Evolutionary conservation across 768 basidiomycete species (phyloP).

Genomic region (Leucocoprinus sp.): DNA sequence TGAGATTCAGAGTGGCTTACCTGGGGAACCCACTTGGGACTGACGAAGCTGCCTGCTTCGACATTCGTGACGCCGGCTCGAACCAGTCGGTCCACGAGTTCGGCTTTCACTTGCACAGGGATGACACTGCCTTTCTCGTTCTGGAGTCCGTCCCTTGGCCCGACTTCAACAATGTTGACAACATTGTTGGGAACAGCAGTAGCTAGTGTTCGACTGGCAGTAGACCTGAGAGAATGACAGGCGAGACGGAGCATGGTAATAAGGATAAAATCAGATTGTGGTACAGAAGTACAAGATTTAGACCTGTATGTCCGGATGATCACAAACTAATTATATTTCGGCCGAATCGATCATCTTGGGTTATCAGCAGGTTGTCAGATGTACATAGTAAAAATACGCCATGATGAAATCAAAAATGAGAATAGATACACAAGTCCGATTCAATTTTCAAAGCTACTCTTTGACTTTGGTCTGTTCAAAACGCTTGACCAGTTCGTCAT

Average conservation of each 20-base stretch:
- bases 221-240: not conserved
- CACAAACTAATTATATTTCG: not conserved
- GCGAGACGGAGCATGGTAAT: conserved; percentile 5
- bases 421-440: not conserved
- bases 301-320: no score
- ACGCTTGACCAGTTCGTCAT: conserved; percentile 1
- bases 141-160: conserved; percentile 87
- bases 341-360: not conserved
- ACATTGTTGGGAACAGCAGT: conserved; percentile 22
- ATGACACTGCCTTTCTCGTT: conserved; percentile 69
- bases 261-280: no score
- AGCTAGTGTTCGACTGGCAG: conserved; percentile 1
- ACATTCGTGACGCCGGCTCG: conserved; percentile 60
- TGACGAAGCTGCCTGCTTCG: conserved; percentile 87
- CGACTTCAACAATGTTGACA: conserved; percentile 80
- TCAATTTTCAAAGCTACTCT: not conserved
- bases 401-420: not conserved
- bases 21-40: conserved; percentile 92
- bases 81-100: conserved; percentile 69
- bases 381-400: not conserved
- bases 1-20: conserved; percentile 27
- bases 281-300: no score
- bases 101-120: conserved; percentile 65
- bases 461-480: conserved; percentile 4
- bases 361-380: not conserved